Evolutionary conservation across 1,284 basidiomycete genomes (phyloP).

Genomic region (Naganishia sp.): DNA sequence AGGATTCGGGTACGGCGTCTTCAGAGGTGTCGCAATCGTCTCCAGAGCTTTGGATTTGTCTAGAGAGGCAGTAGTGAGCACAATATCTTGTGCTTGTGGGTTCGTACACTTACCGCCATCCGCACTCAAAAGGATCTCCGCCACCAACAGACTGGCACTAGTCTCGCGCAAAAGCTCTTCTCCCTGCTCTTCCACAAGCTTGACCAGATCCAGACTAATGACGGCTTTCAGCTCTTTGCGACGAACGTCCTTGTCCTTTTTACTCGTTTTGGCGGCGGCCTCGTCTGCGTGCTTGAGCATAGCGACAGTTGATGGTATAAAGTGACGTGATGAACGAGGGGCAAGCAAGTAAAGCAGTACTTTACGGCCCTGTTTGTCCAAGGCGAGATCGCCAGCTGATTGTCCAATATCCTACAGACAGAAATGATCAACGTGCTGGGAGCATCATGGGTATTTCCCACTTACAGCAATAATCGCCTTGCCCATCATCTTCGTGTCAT

Average conservation of each 20-base stretch:
- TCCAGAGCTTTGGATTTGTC: slow-evolving; percentile 69
- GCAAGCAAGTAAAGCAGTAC: slow-evolving; percentile 76
- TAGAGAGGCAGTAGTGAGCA: slow-evolving; percentile 42
- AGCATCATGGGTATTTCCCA: slow-evolving; percentile 39
- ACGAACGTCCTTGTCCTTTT: slow-evolving; percentile 68
- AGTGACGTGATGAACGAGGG: slow-evolving; percentile 74
- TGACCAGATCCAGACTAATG: slow-evolving; percentile 69
- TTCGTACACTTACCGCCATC: slow-evolving; percentile 66
- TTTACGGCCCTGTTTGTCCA: slow-evolving; percentile 62
- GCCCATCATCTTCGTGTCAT: slow-evolving; percentile 81
- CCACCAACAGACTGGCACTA: slow-evolving; percentile 71
- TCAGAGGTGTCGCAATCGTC: slow-evolving; percentile 63
- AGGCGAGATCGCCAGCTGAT: slow-evolving; percentile 58
- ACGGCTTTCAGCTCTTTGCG: slow-evolving; percentile 68
- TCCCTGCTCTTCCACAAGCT: slow-evolving; percentile 65
- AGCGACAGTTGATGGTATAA: slow-evolving; percentile 67
- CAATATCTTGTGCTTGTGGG: background rate
- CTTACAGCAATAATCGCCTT: slow-evolving; percentile 74
- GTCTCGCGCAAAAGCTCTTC: slow-evolving; percentile 67
- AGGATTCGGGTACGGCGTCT: slow-evolving; percentile 60
- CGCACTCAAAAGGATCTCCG: slow-evolving; percentile 76
- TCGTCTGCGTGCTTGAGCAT: slow-evolving; percentile 65
- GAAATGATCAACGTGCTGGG: background rate
- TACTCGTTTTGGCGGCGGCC: slow-evolving; percentile 73
- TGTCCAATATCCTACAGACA: slow-evolving; percentile 49